phyloP scores from a whole-genome alignment of 2,329 filamentous ascomycete species.

The Aureobasidium mangrovei region DNA sequence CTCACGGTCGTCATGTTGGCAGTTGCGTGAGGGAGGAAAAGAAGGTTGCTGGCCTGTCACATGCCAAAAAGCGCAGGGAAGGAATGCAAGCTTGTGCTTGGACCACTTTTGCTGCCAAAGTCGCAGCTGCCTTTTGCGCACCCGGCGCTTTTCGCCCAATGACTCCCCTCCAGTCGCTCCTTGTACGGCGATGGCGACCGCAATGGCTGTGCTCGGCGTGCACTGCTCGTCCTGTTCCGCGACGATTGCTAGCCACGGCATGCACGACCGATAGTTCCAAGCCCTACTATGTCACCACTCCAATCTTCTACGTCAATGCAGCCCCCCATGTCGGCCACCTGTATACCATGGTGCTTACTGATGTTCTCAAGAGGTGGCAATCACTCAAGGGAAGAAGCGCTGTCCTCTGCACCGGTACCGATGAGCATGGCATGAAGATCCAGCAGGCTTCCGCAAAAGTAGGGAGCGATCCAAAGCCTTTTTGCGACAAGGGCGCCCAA shows the following conservation, averaged over 20 bases:
- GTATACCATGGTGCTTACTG: conserved; percentile 83
- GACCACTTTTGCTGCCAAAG: no score
- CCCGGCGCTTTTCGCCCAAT: conserved; percentile 9
- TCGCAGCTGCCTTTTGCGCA: background rate
- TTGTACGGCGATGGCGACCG: conserved; percentile 28
- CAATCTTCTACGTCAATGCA: conserved; percentile 99
- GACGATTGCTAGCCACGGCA: conserved; percentile 13
- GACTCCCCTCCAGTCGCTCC: conserved; percentile 26
- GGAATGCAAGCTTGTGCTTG: background rate
- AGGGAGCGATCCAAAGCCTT: conserved; percentile 64
- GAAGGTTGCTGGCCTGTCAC: background rate
- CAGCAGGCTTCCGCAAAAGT: conserved; percentile 73
- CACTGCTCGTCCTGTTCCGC: background rate
- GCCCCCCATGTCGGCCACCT: conserved; percentile 92
- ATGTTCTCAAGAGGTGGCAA: conserved; percentile 90
- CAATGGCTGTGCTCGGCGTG: conserved; percentile 25
- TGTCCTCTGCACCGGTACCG: conserved; percentile 79
- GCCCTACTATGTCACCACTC: conserved; percentile 90
- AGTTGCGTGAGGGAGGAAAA: background rate
- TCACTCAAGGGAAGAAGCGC: conserved; percentile 62
- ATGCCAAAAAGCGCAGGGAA: background rate
- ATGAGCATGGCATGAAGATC: conserved; percentile 97
- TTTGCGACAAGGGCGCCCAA: conserved; percentile 76
- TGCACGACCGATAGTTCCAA: conserved; percentile 40
- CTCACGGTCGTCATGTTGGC: background rate